Base-by-base conservation (phyloP, 768 basidiomycete species). In the Lentinula boryana region DNA sequence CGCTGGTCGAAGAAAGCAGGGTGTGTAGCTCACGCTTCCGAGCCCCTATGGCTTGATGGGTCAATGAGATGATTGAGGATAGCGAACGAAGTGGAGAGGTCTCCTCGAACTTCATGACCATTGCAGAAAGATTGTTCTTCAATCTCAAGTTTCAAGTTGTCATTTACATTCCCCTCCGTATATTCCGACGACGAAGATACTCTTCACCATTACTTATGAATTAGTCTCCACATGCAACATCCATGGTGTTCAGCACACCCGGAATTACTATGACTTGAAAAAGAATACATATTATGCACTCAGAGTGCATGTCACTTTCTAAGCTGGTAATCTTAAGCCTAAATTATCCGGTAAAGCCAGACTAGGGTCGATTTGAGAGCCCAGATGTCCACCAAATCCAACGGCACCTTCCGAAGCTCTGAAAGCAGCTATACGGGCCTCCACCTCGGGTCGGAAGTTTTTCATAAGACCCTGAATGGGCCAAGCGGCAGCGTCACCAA, bases 401-500 rank as follows among this genome's bases (percentile, higher is more conserved):
- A 97, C 95, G 27, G 85, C 82, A 1, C 95, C 95, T 61, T 95
- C 81, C 57, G 77, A 74, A 55, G 81, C 81, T 60, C 90, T 81
- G 83, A 86, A 98, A 16, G 82, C 78, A 3, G 83, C 83, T 62
- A 98, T 93, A 58, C 95, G 90, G 56, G 80, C 78, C 75, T 98
- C 96, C 44, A 98, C 94, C 68, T 95, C 87, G 1, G 95, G 96
- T 64, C 95, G 86, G 89, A 97, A 98, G 75, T 97, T 92, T 61
- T 93, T 88, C 90, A 98, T 94, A 62, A 98, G 85, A 55, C 95
- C 96, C 71, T 98, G 96, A 63, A 98, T 95, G 6, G 95, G 96
- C 96, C 96, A 98, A 4, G 96, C 96, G 16, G 96, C 95, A 9
- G 96, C 96, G 63, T 98, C 96, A 9, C 96, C 96, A 32, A 97